Percentiles rank a stretch among this genome's conserved stretches.
These are phyloP conservation scores for Hyphopichia homilentoma DNA, from an alignment of 805 yeast genomes.

Conservation along the genomic window DNA sequence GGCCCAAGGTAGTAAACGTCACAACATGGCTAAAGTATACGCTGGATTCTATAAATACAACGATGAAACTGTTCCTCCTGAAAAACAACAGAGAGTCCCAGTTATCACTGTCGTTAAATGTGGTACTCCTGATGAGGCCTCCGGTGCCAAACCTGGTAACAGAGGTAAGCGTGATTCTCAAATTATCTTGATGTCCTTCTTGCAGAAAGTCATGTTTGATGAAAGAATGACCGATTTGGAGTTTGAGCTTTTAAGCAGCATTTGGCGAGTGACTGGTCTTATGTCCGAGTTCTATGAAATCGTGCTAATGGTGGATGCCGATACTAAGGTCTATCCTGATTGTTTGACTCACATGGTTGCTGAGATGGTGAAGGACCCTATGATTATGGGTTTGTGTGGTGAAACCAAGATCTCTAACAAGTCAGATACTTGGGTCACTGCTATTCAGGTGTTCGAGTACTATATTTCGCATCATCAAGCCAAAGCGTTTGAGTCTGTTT, in stretches of 20 bases:
- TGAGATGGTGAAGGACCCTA: constrained; percentile 82
- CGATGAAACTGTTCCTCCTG: constrained; percentile 66
- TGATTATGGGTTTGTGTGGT: constrained; percentile 90
- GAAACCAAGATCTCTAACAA: constrained; percentile 91
- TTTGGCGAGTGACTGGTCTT: constrained; percentile 81
- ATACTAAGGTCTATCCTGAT: constrained; percentile 84
- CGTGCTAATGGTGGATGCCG: constrained; percentile 92
- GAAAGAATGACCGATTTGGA: constrained; percentile 94
- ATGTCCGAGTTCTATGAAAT: constrained; percentile 81
- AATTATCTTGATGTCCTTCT: constrained; percentile 82
- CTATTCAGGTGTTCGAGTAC: constrained; percentile 91
- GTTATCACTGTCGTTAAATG: constrained; percentile 76
- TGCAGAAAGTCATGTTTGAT: constrained; percentile 83
- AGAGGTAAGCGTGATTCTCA: constrained; percentile 97
- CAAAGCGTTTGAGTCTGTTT: constrained; percentile 91
- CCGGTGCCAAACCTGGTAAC: constrained; percentile 72
- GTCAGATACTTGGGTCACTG: constrained; percentile 80
- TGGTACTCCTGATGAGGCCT: constrained; percentile 79
- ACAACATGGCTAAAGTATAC: constrained; percentile 95
- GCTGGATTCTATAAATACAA: constrained; percentile 91
- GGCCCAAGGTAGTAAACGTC: constrained; percentile 90
- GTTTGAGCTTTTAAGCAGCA: constrained; percentile 66
- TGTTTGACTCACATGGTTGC: constrained; percentile 87
- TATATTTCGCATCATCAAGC: constrained; percentile 93
- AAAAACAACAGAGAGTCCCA: constrained; percentile 84